Base-by-base conservation (phyloP, 345 rosid genomes). In the Triadica sebifera region DNA sequence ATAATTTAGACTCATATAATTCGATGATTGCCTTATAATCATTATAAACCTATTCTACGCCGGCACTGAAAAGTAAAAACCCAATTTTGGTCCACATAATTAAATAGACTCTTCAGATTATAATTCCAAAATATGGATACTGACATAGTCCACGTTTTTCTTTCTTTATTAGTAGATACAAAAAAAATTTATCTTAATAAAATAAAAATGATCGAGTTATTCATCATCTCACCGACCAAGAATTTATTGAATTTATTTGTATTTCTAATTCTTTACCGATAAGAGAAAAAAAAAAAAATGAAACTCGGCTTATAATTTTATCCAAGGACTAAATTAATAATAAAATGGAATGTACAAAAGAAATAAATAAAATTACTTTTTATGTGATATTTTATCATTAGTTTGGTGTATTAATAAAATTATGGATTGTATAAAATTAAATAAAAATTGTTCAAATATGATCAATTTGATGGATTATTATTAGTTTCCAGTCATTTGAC, bases 401-500 rank as follows among this genome's bases (percentile, higher is more conserved):
- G 34, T 29, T 29, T 29, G 34, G 34, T 29, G 1, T 29, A 29
- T 29, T 29, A 29, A 29, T 29, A 29, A 29, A 29, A 29, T 29
- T 29, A 29, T 29, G 34, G 1, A 29, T 29, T 1, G 34, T 29
- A 29, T 29, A 1, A 2, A 29, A 1, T 29, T 29, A 29, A 29
- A 29, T 29, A 29, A 29, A 29, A 29, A 1, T 29, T 29, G 34
- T 29, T 29, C 34, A 29, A 29, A 29, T n/a, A 29, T 29, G 34
- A 29, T 29, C 34, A 29, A 29, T 29, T 29, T 29, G 34, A 29
- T 29, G 34, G 34, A 29, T 29, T 29, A 29, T 29, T 29, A 29
- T 29, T 8, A 56, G 82, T 76, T 81, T 79, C 65, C 24, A 76
- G 79, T 76, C 83, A 84, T 22, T 71, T 47, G 58, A 79, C 81